A percentile compares a stretch with the other conserved stretches of the same genome.
Evolutionary conservation across 805 yeast species (phyloP).

Genomic region (Hanseniaspora lindneri): DNA sequence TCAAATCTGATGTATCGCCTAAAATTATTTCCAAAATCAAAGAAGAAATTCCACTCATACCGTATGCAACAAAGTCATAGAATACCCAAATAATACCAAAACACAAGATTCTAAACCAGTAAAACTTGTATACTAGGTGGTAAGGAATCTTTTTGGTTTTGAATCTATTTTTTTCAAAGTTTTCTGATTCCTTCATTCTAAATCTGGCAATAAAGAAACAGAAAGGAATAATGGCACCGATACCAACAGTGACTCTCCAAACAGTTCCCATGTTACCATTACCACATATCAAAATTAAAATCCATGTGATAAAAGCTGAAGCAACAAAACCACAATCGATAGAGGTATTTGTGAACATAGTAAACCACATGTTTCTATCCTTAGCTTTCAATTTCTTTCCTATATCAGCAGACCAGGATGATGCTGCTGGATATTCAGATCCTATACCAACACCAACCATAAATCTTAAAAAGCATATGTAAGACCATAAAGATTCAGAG

Average conservation of each 20-base stretch:
- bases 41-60: constrained; percentile 76
- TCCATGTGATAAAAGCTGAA: constrained; percentile 76
- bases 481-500: constrained; percentile 13
- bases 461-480: constrained; percentile 37
- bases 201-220: constrained; percentile 66
- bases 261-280: constrained; percentile 61
- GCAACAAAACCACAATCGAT: constrained; percentile 80
- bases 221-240: constrained; percentile 83
- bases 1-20: constrained; percentile 44
- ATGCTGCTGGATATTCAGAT: constrained; percentile 80
- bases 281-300: constrained; percentile 71
- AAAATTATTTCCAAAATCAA: constrained; percentile 51
- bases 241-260: constrained; percentile 84
- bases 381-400: constrained; percentile 86
- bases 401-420: constrained; percentile 85
- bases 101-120: constrained; percentile 66
- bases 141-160: constrained; percentile 51
- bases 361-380: constrained; percentile 75
- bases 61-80: constrained; percentile 79
- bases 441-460: constrained; percentile 88
- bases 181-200: constrained; percentile 61
- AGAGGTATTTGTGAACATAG: constrained; percentile 80
- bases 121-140: constrained; percentile 56
- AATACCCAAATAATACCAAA: constrained; percentile 79
- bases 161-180: constrained; percentile 60